Conservation (phyloP, 2,329 filamentous ascomycete species). For the Pestalotiopsis fici region DNA sequence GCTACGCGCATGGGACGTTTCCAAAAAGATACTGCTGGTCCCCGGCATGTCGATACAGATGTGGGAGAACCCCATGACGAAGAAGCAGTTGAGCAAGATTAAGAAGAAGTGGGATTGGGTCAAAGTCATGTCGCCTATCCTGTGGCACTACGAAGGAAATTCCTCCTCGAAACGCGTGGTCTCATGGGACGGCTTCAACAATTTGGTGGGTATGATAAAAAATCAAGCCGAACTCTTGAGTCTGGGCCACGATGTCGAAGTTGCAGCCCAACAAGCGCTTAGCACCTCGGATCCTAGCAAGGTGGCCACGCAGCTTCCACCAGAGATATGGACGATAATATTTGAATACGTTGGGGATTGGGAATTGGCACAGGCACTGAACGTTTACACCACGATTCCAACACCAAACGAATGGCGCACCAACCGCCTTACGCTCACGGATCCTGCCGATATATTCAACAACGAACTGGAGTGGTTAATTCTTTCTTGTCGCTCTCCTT, state of each 20-base stretch:
- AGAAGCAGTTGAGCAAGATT: constrained; percentile 83
- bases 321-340: constrained; percentile 88
- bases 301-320: constrained; percentile 60
- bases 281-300: constrained; percentile 37
- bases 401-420: constrained; percentile 56
- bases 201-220: constrained; percentile 73
- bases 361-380: constrained; percentile 82
- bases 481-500: constrained; percentile 65
- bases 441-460: constrained; percentile 71
- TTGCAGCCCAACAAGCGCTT: constrained; percentile 43
- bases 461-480: constrained; percentile 84
- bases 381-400: constrained; percentile 76
- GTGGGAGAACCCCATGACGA: constrained; percentile 89
- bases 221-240: constrained; percentile 77
- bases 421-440: constrained; percentile 35
- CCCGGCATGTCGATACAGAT: constrained; percentile 87
- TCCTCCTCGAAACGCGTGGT: constrained; percentile 50
- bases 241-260: constrained; percentile 70
- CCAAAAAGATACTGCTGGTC: constrained; percentile 81
- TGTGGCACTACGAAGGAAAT: constrained; percentile 73
- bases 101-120: constrained; percentile 86
- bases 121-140: constrained; percentile 74
- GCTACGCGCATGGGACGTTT: constrained; percentile 81
- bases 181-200: constrained; percentile 66
- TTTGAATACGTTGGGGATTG: constrained; percentile 85